Percentiles rank a stretch among this genome's conserved stretches.
phyloP scores from a whole-genome alignment of 2,329 filamentous ascomycete genomes.

The Diaporthe sp. region DNA sequence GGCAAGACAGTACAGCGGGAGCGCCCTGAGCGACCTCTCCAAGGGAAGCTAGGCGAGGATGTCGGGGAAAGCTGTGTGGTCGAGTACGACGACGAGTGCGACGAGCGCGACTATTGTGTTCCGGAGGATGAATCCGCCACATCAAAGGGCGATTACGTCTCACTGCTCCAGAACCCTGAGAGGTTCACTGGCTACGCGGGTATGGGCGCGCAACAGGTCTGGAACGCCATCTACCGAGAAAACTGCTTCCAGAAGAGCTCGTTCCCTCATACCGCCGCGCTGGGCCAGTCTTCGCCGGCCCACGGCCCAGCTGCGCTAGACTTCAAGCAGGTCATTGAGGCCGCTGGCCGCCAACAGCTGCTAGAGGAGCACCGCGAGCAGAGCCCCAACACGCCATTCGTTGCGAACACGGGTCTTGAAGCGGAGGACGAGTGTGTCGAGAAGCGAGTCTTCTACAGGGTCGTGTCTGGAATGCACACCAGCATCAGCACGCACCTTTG shows the following conservation, averaged over 20 bases:
- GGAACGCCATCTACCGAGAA: constrained; percentile 96
- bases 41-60: constrained; percentile 85
- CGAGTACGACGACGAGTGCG: constrained; percentile 97
- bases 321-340: constrained; percentile 73
- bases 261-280: constrained; percentile 70
- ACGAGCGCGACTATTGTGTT: constrained; percentile 96
- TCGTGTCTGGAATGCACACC: constrained; percentile 97
- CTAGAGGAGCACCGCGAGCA: constrained; percentile 72
- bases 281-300: constrained; percentile 62
- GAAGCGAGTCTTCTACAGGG: constrained; percentile 97
- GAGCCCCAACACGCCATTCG: constrained; percentile 69
- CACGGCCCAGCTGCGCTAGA: constrained; percentile 69
- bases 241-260: constrained; percentile 89
- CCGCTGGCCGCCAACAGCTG: constrained; percentile 71
- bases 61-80: constrained; percentile 97
- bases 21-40: constrained; percentile 79
- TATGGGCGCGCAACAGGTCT: constrained; percentile 87
- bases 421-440: constrained; percentile 94
- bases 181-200: constrained; percentile 95
- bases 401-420: constrained; percentile 77
- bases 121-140: constrained; percentile 91
- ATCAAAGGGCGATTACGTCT: constrained; percentile 96
- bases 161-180: constrained; percentile 92
- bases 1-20: constrained; percentile 80
- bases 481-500: constrained; percentile 97